Evolutionary conservation across 2,329 filamentous ascomycete genomes (phyloP), one percentile per base, ranked within the genome.

Genomic region (Boeremia lycopersici): DNA sequence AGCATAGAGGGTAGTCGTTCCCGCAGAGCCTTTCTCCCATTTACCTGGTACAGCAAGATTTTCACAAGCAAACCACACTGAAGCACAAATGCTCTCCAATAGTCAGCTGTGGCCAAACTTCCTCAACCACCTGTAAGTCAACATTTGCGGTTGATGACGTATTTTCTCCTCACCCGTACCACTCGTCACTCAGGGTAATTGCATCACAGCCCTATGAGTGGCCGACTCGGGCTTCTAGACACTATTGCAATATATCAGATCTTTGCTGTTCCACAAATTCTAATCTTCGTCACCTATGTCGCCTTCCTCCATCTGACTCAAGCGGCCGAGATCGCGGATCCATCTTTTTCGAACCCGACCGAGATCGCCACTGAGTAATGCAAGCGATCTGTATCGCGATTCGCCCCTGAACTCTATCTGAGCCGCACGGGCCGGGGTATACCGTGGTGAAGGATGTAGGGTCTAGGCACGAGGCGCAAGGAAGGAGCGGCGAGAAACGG

Each of bases 401-500:
- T 35, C 36, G 42, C 30, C 13, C n/a, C 25, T n/a, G 30, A 46
- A 36, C 34, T 15, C 13, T 55, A 11, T 31, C 4, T 35, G 11
- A 42, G 41, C 26, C 26, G 30, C 13, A 46, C 26, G 26, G 38
- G 46, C 30, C 30, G 17, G 35, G 31, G 19, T 12, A 26, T 11
- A 28, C 23, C n/a, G n/a, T 29, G 41, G 6, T 28, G 8, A n/a
- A 17, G 15, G 12, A 15, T 8, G 3, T 9, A 30, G 31, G 31
- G n/a, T 42, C 41, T 23, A 41, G 29, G 28, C 9, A 30, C 15
- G n/a, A n/a, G 33, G 19, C 15, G 26, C 19, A n/a, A 36, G 46
- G 46, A 38, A 55, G 19, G 52, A 55, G 38, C 36, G 26, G 47
- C 46, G 47, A 55, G 17, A 11, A 38, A n/a, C 52, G 52, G 52